Base-by-base conservation (phyloP, 2,329 filamentous ascomycete genomes). In the Aspergillus spinulosporus region DNA sequence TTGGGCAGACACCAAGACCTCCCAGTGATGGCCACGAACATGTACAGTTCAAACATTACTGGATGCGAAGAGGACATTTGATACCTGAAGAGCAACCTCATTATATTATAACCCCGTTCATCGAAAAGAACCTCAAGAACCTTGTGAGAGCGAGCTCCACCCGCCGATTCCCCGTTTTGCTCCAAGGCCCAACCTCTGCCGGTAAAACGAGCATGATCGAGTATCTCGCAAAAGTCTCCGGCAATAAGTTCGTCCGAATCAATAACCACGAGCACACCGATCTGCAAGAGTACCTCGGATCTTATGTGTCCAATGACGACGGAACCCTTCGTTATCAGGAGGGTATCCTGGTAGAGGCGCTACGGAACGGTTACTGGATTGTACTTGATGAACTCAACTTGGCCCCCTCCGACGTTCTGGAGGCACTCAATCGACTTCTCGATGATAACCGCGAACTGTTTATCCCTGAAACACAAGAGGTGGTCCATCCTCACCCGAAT, bases 121-220 rank as follows among this genome's bases (percentile, higher is more conserved):
- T 99, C 21, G 90, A 96, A 74, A 87, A 90, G 50, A 99, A 99
- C 63, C 81, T 99, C 62, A 85, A 97, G 64, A 99, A 99, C 66
- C 77, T 99, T 29, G 93, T 97, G 8, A 84, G 95, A 67, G 95
- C 94, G 2, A 92, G 92, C 12, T 97, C 93, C 0, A 99, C 93
- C 3, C 81, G 92, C 36, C 85, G 89, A 48, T 99, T 96, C 71
- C 95, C 94, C 0, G 90, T 99, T 48, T 81, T 99, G 7, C 89
- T 99, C 15, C 94, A 99, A 73, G 94, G 94, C 3, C 94, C 95
- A 9, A 99, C 94, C 0, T 99, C 95, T 4, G 90, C 93, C 9
- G 94, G 94, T 62, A 99, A 99, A 75, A 99, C 94, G 0, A 97
- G 93, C 74, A 99, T 99, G 94, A 96, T 99, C 42, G 93, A 97